Base-by-base conservation (phyloP, 1,284 basidiomycete species). In the Inonotus hispidus region DNA sequence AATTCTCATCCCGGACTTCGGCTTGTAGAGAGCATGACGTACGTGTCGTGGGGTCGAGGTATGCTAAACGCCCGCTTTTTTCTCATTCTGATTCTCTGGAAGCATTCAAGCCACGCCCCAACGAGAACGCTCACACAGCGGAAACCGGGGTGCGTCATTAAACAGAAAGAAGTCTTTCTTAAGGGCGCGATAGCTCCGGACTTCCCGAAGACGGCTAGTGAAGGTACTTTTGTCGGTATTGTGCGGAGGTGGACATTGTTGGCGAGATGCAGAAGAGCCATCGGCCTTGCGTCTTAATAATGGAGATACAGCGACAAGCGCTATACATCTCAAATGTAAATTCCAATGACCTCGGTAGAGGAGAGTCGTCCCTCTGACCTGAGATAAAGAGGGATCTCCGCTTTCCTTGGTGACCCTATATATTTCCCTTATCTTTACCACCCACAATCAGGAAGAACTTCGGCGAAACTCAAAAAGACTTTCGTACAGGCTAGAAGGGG, bases 11-110 rank as follows among this genome's bases (percentile, higher is more conserved):
- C 87, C 25, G 84, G 95, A 69, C 74, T 95, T 49, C 74, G 78
- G 57, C 79, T 95, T 1, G 79, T 82, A 2, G 72, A 82, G 61
- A 87, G 85, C 1, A 93, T 94, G 88, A 82, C 84, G 2, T 85
- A 88, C 2, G 77, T 90, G 8, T 89, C 90, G n/a, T n/a, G n/a
- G n/a, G n/a, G n/a, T n/a, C n/a, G n/a, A n/a, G n/a, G n/a, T n/a
- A n/a, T n/a, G n/a, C n/a, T n/a, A n/a, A n/a, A n/a, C n/a, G n/a
- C n/a, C n/a, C n/a, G n/a, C n/a, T n/a, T n/a, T n/a, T n/a, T n/a
- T n/a, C n/a, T n/a, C n/a, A n/a, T n/a, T n/a, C n/a, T n/a, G n/a
- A n/a, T n/a, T n/a, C n/a, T n/a, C n/a, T n/a, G n/a, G n/a, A n/a
- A 0, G 79, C 78, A 62, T 90, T 93, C 8, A 75, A 78, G 41